Evolutionary conservation across 2,329 filamentous ascomycete genomes (phyloP).

Genomic region (Beauveria australis): DNA sequence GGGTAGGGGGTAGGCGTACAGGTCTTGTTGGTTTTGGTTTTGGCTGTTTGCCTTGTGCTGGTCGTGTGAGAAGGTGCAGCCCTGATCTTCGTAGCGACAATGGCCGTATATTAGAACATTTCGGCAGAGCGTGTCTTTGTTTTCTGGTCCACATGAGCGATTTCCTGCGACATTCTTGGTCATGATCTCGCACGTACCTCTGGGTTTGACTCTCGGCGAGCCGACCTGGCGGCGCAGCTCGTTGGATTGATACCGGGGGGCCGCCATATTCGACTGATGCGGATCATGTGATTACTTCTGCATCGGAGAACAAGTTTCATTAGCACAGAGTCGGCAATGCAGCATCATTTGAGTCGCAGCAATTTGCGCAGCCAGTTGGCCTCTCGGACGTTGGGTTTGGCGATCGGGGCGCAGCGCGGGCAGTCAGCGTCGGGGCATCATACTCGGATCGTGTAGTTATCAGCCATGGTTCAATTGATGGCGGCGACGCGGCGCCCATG

Average conservation of each 20-base stretch:
- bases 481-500: slow-evolving; percentile 36
- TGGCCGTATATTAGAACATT: slow-evolving; percentile 92
- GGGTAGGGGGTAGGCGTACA: slow-evolving; percentile 3
- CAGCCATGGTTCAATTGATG: slow-evolving; percentile 41
- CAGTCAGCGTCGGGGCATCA: slow-evolving; percentile 20
- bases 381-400: not conserved
- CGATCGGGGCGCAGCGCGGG: not conserved
- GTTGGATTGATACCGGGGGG: slow-evolving; percentile 36
- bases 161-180: not conserved
- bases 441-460: slow-evolving; percentile 36
- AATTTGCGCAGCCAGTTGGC: not conserved
- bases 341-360: not conserved
- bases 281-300: slow-evolving; percentile 2
- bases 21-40: slow-evolving; percentile 11
- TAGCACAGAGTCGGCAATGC: not conserved
- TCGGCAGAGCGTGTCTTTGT: slow-evolving; percentile 84
- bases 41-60: slow-evolving; percentile 45
- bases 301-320: not conserved
- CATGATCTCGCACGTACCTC: slow-evolving; percentile 33
- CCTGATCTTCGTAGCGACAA: slow-evolving; percentile 85
- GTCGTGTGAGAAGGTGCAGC: slow-evolving; percentile 87
- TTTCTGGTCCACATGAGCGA: slow-evolving; percentile 42
- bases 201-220: slow-evolving; percentile 48
- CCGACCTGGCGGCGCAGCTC: slow-evolving; percentile 45
- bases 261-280: slow-evolving; percentile 32